Conservation (phyloP, 306 rosid genomes). For the Alnus glutinosa region DNA sequence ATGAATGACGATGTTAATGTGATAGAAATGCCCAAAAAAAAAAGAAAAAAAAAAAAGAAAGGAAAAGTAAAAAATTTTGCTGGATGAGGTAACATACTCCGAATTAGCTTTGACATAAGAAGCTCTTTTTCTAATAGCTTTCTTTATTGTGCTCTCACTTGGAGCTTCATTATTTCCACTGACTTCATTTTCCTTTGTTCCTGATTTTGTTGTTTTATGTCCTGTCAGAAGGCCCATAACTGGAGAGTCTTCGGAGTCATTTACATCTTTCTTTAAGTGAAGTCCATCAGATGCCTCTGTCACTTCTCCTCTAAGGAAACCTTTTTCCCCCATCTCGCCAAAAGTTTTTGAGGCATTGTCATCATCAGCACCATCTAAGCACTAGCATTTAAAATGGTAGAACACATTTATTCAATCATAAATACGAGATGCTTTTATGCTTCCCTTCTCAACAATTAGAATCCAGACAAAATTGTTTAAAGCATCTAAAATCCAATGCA, state of each 20-base stretch:
- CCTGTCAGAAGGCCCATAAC: constrained; percentile 66
- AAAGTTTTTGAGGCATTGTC: constrained; percentile 52
- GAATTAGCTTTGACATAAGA: constrained; percentile 76
- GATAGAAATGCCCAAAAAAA: background rate
- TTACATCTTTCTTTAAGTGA: constrained; percentile 46
- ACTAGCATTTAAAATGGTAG: constrained; percentile 46
- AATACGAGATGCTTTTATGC: constrained; percentile 12
- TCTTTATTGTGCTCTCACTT: constrained; percentile 59
- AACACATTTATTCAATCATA: constrained; percentile 16
- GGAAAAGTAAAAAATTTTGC: constrained; percentile 2
- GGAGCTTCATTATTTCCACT: constrained; percentile 49
- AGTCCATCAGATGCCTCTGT: constrained; percentile 47
- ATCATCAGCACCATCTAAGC: constrained; percentile 61
- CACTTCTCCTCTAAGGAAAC: constrained; percentile 40
- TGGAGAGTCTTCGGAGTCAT: constrained; percentile 68
- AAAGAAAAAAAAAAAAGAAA: background rate
- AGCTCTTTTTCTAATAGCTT: constrained; percentile 70
- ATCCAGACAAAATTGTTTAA: background rate
- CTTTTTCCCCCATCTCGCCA: constrained; percentile 50
- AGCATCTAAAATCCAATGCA: background rate
- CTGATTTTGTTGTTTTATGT: constrained; percentile 43
- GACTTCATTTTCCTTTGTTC: constrained; percentile 45
- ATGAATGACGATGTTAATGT: background rate
- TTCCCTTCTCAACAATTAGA: background rate
- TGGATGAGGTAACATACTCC: constrained; percentile 60